Percentiles rank a stretch among this genome's conserved stretches.
These are phyloP conservation scores for Medicago truncatula DNA, from an alignment of 306 rosid species.

Conservation along the genomic window MtrunA17r5.0-ANR NC_053046.1:10258501-10259000, in stretches of 20 bases:
- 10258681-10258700: slow-evolving; percentile 60
- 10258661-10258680: neutral
- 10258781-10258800: slow-evolving; percentile 83
- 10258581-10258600: no score
- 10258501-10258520: no score
- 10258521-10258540: no score
- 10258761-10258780: slow-evolving; percentile 71
- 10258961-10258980: slow-evolving; percentile 85
- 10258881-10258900: slow-evolving; percentile 88
- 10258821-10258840: slow-evolving; percentile 70
- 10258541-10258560: no score
- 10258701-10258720: slow-evolving; percentile 88
- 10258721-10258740: slow-evolving; percentile 85
- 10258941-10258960: slow-evolving; percentile 78
- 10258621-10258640: no score
- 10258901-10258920: slow-evolving; percentile 68
- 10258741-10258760: slow-evolving; percentile 75
- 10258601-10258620: no score
- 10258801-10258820: slow-evolving; percentile 73
- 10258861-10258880: slow-evolving; percentile 66
- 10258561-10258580: no score
- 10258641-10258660: neutral
- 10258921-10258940: slow-evolving; percentile 56
- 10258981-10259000: slow-evolving; percentile 90
- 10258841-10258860: slow-evolving; percentile 70